Conservation (phyloP, 208 protist genomes). For the Acanthamoeba comandoni region DNA sequence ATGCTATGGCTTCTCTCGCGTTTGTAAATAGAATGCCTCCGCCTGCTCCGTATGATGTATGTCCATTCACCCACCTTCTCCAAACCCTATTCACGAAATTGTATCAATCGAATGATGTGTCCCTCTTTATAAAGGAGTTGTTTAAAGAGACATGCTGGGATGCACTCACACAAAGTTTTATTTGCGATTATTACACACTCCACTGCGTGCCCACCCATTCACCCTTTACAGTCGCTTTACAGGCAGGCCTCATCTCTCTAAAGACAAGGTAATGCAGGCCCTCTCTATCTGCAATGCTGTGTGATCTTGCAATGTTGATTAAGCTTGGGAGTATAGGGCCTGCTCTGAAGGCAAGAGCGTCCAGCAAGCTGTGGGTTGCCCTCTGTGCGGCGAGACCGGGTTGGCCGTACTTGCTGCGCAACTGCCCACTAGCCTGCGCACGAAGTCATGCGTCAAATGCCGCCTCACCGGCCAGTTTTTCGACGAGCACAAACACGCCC, state of each 20-base stretch:
- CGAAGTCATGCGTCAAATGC: slow-evolving; percentile 75
- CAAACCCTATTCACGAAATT: background rate
- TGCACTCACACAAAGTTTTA: slow-evolving; percentile 29
- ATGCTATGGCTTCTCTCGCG: slow-evolving; percentile 34
- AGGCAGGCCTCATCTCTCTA: slow-evolving; percentile 70
- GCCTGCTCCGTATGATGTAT: background rate
- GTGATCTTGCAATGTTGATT: too few species aligned
- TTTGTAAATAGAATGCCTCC: slow-evolving; percentile 1
- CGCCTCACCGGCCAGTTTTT: slow-evolving; percentile 72
- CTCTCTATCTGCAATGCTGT: slow-evolving; percentile 40
- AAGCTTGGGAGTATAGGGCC: background rate
- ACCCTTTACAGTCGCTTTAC: slow-evolving; percentile 8
- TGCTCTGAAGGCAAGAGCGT: background rate
- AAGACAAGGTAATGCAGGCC: slow-evolving; percentile 10
- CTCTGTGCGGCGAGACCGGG: slow-evolving; percentile 40
- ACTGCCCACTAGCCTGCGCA: slow-evolving; percentile 51
- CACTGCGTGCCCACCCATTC: slow-evolving; percentile 52
- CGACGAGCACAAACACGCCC: slow-evolving; percentile 76
- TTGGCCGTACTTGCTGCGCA: slow-evolving; percentile 33
- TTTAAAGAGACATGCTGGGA: slow-evolving; percentile 62
- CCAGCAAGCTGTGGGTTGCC: slow-evolving; percentile 3
- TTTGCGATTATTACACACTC: slow-evolving; percentile 23
- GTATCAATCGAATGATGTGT: background rate
- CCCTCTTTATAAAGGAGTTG: slow-evolving; percentile 3
- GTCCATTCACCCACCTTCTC: background rate